phyloP scores from a whole-genome alignment of 2,329 filamentous ascomycete species.

The Trichophyton schoenleinii region DNA sequence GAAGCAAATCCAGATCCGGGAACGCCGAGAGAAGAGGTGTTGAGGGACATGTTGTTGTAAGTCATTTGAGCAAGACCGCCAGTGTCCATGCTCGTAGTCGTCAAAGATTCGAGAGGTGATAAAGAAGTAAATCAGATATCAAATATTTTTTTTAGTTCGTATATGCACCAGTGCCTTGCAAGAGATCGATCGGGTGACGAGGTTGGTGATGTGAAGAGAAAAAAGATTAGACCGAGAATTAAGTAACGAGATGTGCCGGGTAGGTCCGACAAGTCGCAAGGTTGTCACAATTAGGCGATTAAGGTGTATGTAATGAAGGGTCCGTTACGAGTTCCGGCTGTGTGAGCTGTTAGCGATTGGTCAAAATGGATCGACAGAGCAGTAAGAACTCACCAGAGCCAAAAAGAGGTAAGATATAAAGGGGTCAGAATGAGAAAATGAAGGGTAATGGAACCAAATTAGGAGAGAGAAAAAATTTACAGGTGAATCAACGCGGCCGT shows the following conservation, averaged over 20 bases:
- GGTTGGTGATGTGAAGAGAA: neutral
- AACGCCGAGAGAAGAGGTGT: conserved; percentile 56
- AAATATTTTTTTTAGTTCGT: conserved; percentile 13
- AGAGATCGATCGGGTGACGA: neutral
- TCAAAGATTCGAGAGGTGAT: conserved; percentile 9
- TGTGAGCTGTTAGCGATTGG: neutral
- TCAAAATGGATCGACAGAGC: neutral
- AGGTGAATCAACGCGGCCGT: neutral
- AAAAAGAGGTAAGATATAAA: neutral
- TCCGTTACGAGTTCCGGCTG: neutral
- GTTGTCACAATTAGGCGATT: conserved; percentile 1
- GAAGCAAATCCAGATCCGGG: conserved; percentile 73
- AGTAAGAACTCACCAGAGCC: neutral
- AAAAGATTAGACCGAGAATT: conserved; percentile 1
- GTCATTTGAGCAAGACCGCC: conserved; percentile 99
- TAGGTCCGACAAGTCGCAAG: neutral
- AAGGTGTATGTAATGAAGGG: conserved; percentile 3
- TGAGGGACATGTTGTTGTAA: conserved; percentile 64
- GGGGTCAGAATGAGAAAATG: neutral
- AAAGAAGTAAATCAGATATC: conserved; percentile 16
- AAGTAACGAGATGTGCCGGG: neutral
- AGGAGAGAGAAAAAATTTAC: neutral
- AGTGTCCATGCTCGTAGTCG: conserved; percentile 58
- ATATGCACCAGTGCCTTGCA: conserved; percentile 6
- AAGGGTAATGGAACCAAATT: neutral